Evolutionary conservation across 2,329 filamentous ascomycete genomes (phyloP), one percentile per base, ranked within the genome.

Genomic region (Sphaerulina populicola): DNA sequence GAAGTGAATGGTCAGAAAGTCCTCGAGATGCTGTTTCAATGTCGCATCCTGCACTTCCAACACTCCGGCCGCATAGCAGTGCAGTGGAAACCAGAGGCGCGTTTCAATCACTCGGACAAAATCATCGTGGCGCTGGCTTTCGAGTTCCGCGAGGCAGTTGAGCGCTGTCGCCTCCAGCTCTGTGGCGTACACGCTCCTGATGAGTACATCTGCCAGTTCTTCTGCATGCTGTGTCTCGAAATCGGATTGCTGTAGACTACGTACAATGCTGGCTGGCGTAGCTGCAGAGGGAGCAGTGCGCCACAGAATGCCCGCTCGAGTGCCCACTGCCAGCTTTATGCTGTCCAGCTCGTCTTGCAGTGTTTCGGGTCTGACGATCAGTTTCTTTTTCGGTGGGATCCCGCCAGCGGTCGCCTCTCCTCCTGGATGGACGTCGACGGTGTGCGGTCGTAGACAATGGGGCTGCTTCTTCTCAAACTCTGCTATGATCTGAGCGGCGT

Each of bases 51-150:
- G 33, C 27, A 64, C 56, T 15, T 51, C 54, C 11, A 60, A 49
- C 18, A 63, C 43, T 9, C 62, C 64, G 15, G 52, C 49, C 2
- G 55, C 43, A 53, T 65, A 66, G 11, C 66, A 59, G n/a, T 57
- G 53, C 2, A 66, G 38, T 9, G 64, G 60, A 7, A 47, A 48
- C 40, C 65, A 55, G 10, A 67, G 53, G 18, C 54, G 36, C 10
- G 46, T 41, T 29, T 54, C 51, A 30, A 63, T 33, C 14, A 62
- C 33, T 15, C 53, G 23, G 9, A 51, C 42, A 38, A 61, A 59
- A 10, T 44, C 39, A 4, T 46, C 43, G 6, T 37, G 35, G 11
- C 60, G 47, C 6, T 50, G 44, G 23, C 40, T 31, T 38, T 63
- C 56, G 3, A 57, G 52, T 27, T 59, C 51, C 9, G 47, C 41